Base-by-base conservation (phyloP, 2,329 filamentous ascomycete species). In the Aspergillus tamarii region DNA sequence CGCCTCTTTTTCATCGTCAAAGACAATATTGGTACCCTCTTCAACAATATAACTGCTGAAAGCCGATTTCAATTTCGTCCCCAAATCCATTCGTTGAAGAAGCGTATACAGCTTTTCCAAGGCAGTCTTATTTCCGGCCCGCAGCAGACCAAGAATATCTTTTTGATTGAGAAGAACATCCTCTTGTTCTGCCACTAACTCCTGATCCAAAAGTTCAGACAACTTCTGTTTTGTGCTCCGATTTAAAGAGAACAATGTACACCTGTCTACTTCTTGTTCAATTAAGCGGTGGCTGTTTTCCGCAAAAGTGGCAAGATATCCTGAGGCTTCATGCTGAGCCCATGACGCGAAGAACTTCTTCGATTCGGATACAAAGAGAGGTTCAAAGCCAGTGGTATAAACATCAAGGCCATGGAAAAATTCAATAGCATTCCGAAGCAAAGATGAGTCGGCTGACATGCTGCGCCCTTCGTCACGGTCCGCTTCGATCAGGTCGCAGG, bases 321-420 rank as follows among this genome's bases (percentile, higher is more conserved):
- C 84, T 5, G 82, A 78, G 62, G 88, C 89, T 72, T 89, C 86
- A 11, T 87, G 83, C 61, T 89, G 85, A 2, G 90, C 91, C 82
- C 93, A 95, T 5, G 86, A 82, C 28, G 81, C 74, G 67, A 95
- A 89, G 72, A 90, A 97, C 0, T 79, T 74, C 59, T 87, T 84
- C 0, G 94, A 95, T 7, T 85, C 77, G 10, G 83, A 79, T 59
- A 97, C 79, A 66, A 97, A 90, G 5, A 84, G 81, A 4, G 90
- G 89, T 77, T 98, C 95, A 70, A 99, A 97, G 16, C 87, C 83
- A 64, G 85, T 89, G 0, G 85, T 87, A 76, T 98, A 99, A 4
- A 94, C 87, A 60, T 89, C 88, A 53, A 97, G 85, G n/a, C 93
- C 87, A 70, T 96, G 89, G 65, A 98, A 85, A 87, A 97, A 93